Evolutionary conservation across 2,329 filamentous ascomycete species (phyloP).

Genomic region (Pestalotiopsis sp.): DNA sequence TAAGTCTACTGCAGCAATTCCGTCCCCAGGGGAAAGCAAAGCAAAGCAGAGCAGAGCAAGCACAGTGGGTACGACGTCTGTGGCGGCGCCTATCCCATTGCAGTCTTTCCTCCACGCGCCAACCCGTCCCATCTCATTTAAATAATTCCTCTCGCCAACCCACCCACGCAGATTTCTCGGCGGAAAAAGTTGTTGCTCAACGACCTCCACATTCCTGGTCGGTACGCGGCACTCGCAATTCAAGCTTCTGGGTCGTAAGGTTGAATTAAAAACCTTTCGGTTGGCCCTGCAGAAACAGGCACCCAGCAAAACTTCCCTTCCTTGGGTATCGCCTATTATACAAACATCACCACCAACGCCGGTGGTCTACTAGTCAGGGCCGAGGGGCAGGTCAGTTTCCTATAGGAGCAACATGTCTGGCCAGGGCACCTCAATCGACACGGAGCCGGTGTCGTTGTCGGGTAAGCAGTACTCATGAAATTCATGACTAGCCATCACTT

Average conservation of each 20-base stretch:
- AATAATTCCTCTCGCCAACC: not conserved
- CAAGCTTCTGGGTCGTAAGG: not conserved
- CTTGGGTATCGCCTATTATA: not conserved
- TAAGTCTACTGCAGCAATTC: too few species aligned
- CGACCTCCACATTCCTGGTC: not conserved
- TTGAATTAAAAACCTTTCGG: not conserved
- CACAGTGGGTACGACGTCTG: not conserved
- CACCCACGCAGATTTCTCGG: not conserved
- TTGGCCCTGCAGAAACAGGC: not conserved
- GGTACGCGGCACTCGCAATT: not conserved
- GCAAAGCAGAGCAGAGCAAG: not conserved
- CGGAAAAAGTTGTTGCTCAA: not conserved
- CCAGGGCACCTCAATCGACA: conserved; percentile 13
- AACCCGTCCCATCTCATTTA: not conserved
- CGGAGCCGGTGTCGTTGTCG: conserved; percentile 19
- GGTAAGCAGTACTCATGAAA: conserved; percentile 18
- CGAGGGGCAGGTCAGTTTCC: not conserved
- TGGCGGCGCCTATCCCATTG: not conserved
- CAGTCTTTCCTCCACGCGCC: not conserved
- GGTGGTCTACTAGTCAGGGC: not conserved
- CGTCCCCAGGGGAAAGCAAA: not conserved
- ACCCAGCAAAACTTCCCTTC: not conserved
- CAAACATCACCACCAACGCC: not conserved
- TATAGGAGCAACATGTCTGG: not conserved
- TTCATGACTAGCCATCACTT: not conserved